A percentile compares a stretch with the other conserved stretches of the same genome.
Evolutionary conservation across 2,329 filamentous ascomycete species (phyloP).

Genomic region (Beauveria sp.): DNA sequence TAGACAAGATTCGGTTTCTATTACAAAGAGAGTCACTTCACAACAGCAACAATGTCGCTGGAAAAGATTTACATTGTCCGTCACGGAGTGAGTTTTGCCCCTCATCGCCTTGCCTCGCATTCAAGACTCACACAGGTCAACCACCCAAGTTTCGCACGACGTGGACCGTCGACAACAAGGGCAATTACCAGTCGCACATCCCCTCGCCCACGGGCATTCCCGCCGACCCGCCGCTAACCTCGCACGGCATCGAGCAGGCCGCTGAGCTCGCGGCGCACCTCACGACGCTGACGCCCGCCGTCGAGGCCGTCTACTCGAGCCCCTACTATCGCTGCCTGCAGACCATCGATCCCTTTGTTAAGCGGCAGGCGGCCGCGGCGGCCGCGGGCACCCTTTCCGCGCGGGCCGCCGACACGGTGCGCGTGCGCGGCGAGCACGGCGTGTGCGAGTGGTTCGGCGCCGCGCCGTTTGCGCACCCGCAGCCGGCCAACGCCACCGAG

Average conservation of each 20-base stretch:
- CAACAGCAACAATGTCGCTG: constrained; percentile 44
- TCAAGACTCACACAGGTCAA: background rate
- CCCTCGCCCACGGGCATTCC: constrained; percentile 81
- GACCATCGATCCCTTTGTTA: constrained; percentile 65
- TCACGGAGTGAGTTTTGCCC: constrained; percentile 56
- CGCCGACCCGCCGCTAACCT: constrained; percentile 78
- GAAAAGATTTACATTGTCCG: constrained; percentile 67
- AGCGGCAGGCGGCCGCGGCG: constrained; percentile 27
- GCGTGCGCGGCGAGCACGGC: constrained; percentile 49
- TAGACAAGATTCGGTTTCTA: too few relatives aligned
- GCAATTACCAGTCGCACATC: constrained; percentile 66
- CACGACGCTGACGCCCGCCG: constrained; percentile 51
- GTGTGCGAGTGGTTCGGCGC: constrained; percentile 86
- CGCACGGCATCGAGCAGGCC: constrained; percentile 79
- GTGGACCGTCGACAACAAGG: constrained; percentile 82
- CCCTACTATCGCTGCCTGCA: constrained; percentile 85
- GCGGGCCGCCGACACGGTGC: constrained; percentile 20
- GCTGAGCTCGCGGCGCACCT: constrained; percentile 66
- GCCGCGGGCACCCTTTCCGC: background rate
- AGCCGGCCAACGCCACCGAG: constrained; percentile 56
- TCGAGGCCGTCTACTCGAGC: constrained; percentile 73
- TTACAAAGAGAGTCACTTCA: too few relatives aligned
- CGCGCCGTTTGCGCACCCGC: constrained; percentile 78
- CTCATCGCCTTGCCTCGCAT: constrained; percentile 5
- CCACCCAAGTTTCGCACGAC: constrained; percentile 72